Percentiles rank a stretch among this genome's conserved stretches.
These are phyloP conservation scores for Alternaria longipes DNA, from an alignment of 2,329 filamentous ascomycete genomes.

Conservation along the genomic window DNA sequence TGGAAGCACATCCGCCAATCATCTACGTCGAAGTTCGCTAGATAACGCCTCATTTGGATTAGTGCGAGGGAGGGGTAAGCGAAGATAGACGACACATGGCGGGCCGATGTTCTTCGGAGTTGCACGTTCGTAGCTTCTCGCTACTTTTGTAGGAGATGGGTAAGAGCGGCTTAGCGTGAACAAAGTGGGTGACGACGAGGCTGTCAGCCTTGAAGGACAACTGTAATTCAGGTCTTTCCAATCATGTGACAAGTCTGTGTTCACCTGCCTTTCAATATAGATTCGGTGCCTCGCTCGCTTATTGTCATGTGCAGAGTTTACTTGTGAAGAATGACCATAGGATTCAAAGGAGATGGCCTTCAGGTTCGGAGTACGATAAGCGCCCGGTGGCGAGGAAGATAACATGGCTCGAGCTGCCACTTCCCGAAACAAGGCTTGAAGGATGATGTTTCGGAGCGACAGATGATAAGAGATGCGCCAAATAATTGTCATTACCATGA, in stretches of 20 bases:
- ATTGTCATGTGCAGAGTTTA: not conserved
- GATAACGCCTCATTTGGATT: not conserved
- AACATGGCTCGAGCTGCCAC: not conserved
- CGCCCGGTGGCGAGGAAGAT: not conserved
- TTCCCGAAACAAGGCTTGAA: not conserved
- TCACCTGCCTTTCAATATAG: not conserved
- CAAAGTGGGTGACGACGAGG: not conserved
- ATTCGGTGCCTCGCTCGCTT: not conserved
- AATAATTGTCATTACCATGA: not conserved
- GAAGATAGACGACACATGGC: conserved; percentile 5
- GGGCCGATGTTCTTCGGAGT: conserved; percentile 1
- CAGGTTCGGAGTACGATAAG: not conserved
- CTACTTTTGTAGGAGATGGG: not conserved
- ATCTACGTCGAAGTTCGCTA: not conserved
- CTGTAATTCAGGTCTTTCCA: not conserved
- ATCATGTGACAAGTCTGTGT: not conserved
- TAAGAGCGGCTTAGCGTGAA: not conserved
- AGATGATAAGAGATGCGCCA: not conserved
- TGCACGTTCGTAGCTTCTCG: not conserved
- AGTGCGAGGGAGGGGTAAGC: not conserved
- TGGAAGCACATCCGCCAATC: not conserved
- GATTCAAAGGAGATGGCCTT: not conserved
- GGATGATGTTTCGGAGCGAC: not conserved
- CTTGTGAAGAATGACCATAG: not conserved
- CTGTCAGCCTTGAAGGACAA: not conserved